phyloP scores from a whole-genome alignment of 2,329 filamentous ascomycete species.

The Diaporthe vexans region DNA sequence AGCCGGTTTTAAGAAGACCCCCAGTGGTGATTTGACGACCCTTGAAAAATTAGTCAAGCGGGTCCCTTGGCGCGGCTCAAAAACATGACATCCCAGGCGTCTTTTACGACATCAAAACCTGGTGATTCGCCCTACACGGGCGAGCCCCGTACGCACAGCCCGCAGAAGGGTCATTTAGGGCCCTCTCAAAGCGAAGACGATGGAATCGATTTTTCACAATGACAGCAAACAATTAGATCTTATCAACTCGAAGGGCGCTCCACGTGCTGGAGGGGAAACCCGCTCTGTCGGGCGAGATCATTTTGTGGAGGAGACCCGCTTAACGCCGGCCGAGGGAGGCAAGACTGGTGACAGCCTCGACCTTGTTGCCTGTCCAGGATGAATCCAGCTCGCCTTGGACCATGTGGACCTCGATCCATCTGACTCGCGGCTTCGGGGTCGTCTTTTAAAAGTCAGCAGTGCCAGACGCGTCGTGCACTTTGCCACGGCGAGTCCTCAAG shows the following conservation, averaged over 20 bases:
- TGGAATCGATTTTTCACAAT: constrained; percentile 29
- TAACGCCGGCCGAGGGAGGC: constrained; percentile 16
- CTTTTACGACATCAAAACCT: constrained; percentile 31
- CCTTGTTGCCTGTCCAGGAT: neutral
- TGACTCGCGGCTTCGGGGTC: constrained; percentile 25
- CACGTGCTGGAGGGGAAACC: constrained; percentile 25
- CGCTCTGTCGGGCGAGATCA: constrained; percentile 28
- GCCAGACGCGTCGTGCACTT: constrained; percentile 4
- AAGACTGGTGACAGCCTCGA: constrained; percentile 21
- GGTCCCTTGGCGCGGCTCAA: constrained; percentile 30
- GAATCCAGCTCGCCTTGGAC: constrained; percentile 10
- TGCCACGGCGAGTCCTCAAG: constrained; percentile 14
- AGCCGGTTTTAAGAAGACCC: neutral
- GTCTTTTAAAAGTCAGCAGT: constrained; percentile 24
- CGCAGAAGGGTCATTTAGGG: constrained; percentile 13
- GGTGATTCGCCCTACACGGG: constrained; percentile 17
- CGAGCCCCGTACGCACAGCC: constrained; percentile 28
- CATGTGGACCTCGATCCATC: constrained; percentile 26
- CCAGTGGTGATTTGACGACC: constrained; percentile 21
- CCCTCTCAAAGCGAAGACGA: neutral
- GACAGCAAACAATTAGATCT: constrained; percentile 27
- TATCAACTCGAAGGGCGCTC: neutral
- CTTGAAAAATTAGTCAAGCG: constrained; percentile 33
- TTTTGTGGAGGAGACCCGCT: constrained; percentile 23
- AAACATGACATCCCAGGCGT: constrained; percentile 20